A percentile compares a stretch with the other conserved stretches of the same genome.
These are phyloP conservation scores for Colletotrichum simmondsii DNA, from an alignment of 2,329 filamentous ascomycete species.

Conservation along the genomic window DNA sequence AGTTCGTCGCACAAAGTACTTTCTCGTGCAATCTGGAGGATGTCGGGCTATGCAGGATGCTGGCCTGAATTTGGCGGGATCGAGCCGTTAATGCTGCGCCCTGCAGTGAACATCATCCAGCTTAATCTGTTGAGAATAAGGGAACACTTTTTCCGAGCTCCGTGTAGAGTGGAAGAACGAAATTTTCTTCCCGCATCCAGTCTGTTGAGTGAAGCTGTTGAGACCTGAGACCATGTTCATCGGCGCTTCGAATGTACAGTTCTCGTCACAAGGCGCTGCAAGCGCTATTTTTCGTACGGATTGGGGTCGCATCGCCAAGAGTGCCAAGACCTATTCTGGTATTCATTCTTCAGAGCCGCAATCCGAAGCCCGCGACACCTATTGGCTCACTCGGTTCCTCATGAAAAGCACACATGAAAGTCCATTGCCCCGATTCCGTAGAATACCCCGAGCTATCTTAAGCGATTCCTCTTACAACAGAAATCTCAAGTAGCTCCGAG, in stretches of 20 bases:
- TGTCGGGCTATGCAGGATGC: no score
- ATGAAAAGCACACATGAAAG: not conserved
- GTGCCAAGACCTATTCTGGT: not conserved
- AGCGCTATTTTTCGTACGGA: not conserved
- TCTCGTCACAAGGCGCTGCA: not conserved
- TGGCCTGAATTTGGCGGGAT: not conserved
- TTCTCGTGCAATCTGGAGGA: no score
- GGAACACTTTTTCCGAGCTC: no score
- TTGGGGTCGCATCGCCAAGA: not conserved
- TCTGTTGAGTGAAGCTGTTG: not conserved
- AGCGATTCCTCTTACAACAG: not conserved
- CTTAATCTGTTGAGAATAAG: no score
- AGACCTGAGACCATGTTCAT: not conserved
- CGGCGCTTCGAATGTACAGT: not conserved
- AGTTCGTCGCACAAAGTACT: no score
- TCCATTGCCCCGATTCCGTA: not conserved
- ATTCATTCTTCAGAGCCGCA: not conserved
- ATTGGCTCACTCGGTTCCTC: not conserved
- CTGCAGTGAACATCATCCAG: no score
- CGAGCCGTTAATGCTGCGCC: no score
- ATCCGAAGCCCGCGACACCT: not conserved
- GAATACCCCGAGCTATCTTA: not conserved
- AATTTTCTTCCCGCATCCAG: not conserved
- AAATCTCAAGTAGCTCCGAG: not conserved
- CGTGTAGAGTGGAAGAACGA: not conserved